Evolutionary conservation across 2,329 filamentous ascomycete genomes (phyloP).

Genomic region (Ambrosiella beaveri): DNA sequence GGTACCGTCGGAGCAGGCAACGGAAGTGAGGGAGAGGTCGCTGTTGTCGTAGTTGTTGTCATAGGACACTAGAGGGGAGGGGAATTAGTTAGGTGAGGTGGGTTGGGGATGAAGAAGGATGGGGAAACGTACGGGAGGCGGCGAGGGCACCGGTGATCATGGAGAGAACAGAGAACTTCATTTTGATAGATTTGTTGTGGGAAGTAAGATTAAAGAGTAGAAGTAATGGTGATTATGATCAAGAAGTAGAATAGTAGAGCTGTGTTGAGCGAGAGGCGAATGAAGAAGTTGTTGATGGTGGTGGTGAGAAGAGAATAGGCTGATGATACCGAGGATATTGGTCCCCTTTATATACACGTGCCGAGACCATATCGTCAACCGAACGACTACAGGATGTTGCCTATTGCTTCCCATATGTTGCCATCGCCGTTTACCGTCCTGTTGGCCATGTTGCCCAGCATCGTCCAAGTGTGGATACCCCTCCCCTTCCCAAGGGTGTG

Average conservation of each 20-base stretch:
- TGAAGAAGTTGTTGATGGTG: background rate
- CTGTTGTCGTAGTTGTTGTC: constrained; percentile 53
- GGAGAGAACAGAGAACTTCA: constrained; percentile 27
- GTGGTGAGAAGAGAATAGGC: background rate
- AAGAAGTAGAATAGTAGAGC: background rate
- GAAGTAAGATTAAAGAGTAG: constrained; percentile 1
- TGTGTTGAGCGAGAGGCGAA: background rate
- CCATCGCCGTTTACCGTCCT: background rate
- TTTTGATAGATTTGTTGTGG: constrained; percentile 18
- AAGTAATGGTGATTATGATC: constrained; percentile 2
- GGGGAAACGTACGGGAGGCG: constrained; percentile 19
- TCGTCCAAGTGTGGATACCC: too few relatives aligned
- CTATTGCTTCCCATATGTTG: background rate
- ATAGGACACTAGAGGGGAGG: constrained; percentile 39
- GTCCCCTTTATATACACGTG: constrained; percentile 1
- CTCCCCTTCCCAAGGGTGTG: too few relatives aligned
- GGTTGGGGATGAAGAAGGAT: background rate
- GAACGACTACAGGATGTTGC: background rate
- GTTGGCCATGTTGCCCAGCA: too few relatives aligned
- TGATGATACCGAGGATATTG: background rate
- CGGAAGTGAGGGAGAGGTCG: constrained; percentile 32
- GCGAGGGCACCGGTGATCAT: constrained; percentile 24
- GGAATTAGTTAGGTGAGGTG: background rate
- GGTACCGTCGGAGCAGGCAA: constrained; percentile 50
- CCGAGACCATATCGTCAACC: background rate